Conservation (phyloP, 371 early-diverging fungal species). For the Mortierella sp. region DNA sequence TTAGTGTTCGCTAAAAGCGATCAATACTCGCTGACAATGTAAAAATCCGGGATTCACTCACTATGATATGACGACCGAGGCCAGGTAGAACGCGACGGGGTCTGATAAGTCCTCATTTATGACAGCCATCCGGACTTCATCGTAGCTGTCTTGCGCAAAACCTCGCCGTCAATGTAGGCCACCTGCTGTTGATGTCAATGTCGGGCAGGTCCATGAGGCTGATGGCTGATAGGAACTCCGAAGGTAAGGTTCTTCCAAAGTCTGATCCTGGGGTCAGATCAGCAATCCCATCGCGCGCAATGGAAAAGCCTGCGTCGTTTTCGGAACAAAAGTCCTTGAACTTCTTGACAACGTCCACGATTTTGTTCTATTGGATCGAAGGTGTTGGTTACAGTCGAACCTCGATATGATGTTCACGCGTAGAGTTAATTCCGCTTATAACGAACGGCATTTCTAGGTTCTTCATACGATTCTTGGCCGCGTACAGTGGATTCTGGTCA, state of each 20-base stretch:
- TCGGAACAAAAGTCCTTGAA: no score
- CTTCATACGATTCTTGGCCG: constrained; percentile 9
- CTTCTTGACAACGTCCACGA: no score
- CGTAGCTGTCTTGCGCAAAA: not conserved
- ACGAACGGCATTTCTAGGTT: no score
- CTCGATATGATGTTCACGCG: no score
- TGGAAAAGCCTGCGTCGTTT: no score
- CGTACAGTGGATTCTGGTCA: not conserved
- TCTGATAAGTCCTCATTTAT: constrained; percentile 2
- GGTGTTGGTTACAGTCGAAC: no score
- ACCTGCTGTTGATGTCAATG: no score
- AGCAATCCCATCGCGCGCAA: no score
- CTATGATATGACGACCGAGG: constrained; percentile 7
- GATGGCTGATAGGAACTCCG: not conserved
- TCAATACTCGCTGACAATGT: not conserved
- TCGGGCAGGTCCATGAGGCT: not conserved
- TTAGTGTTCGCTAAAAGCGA: not conserved
- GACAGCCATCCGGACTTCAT: constrained; percentile 3
- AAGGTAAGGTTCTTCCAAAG: not conserved
- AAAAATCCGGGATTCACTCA: constrained; percentile 3
- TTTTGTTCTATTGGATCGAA: no score
- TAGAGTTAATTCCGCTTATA: no score
- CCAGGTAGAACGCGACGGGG: constrained; percentile 4
- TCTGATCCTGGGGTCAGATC: no score
- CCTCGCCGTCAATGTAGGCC: no score